phyloP scores from a whole-genome alignment of 2,329 filamentous ascomycete genomes.

The Metarhizium rileyi region DNA sequence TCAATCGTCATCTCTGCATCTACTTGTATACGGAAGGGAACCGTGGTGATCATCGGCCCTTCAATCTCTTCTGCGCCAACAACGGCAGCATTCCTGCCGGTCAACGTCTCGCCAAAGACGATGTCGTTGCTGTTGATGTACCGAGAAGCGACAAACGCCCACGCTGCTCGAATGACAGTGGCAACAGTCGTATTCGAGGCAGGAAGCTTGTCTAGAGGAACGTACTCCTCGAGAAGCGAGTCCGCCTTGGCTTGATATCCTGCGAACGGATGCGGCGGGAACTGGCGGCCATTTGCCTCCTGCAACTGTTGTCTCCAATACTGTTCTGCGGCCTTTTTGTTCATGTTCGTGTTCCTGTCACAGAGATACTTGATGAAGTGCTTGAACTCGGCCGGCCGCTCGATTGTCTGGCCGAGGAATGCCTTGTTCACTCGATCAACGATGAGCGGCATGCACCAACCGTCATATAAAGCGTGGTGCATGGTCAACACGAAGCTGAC shows the following conservation, averaged over 20 bases:
- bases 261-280: slow-evolving; percentile 35
- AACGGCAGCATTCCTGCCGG: slow-evolving; percentile 42
- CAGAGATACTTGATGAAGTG: slow-evolving; percentile 39
- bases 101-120: slow-evolving; percentile 50
- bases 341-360: slow-evolving; percentile 16
- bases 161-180: slow-evolving; percentile 48
- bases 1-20: slow-evolving; percentile 22
- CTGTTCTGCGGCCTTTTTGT: slow-evolving; percentile 28
- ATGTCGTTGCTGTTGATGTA: slow-evolving; percentile 44
- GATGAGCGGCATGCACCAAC: slow-evolving; percentile 43
- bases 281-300: slow-evolving; percentile 35
- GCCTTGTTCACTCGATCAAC: slow-evolving; percentile 38
- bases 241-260: slow-evolving; percentile 42
- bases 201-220: slow-evolving; percentile 25
- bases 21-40: slow-evolving; percentile 40
- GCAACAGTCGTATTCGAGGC: slow-evolving; percentile 39
- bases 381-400: slow-evolving; percentile 33
- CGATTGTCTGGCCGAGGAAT: slow-evolving; percentile 24
- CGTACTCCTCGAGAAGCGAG: slow-evolving; percentile 43
- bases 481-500: slow-evolving; percentile 41
- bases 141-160: slow-evolving; percentile 43
- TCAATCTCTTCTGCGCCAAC: slow-evolving; percentile 43
- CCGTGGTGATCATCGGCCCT: slow-evolving; percentile 51
- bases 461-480: slow-evolving; percentile 48
- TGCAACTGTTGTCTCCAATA: slow-evolving; percentile 38